These are phyloP conservation scores for Pythium phragmitis DNA, from an alignment of 352 stramenopile genomes.

Conservation along the genomic window DNA sequence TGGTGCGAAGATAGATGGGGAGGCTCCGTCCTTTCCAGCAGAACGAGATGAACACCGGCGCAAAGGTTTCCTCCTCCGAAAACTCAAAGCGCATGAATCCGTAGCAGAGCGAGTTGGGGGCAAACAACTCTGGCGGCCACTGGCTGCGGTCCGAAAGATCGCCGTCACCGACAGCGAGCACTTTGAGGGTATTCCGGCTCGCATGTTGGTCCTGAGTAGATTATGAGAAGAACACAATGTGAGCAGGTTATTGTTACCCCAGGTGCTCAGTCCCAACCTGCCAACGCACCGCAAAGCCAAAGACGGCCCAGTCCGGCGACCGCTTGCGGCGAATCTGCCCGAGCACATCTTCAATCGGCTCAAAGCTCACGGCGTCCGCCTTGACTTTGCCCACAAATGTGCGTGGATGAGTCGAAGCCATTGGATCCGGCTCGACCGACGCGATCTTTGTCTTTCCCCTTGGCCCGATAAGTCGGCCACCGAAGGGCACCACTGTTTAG, in stretches of 20 bases:
- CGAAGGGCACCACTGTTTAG: too few species aligned
- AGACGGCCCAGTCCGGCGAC: constrained; percentile 69
- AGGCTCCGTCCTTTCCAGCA: constrained; percentile 89
- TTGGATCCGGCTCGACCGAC: neutral
- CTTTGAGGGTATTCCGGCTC: constrained; percentile 79
- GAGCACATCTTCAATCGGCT: constrained; percentile 72
- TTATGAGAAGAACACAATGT: neutral
- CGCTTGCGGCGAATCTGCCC: constrained; percentile 64
- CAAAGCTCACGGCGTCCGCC: constrained; percentile 74
- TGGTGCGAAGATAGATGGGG: constrained; percentile 82
- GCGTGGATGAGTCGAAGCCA: constrained; percentile 36
- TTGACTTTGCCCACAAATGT: constrained; percentile 86
- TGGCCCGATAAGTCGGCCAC: too few species aligned
- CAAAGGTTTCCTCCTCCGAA: constrained; percentile 57
- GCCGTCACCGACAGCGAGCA: constrained; percentile 61
- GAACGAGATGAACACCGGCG: constrained; percentile 78
- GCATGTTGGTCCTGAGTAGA: constrained; percentile 60
- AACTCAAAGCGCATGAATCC: constrained; percentile 62
- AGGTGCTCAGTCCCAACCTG: neutral
- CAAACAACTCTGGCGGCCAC: constrained; percentile 80
- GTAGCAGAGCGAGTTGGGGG: constrained; percentile 78
- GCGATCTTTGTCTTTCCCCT: neutral
- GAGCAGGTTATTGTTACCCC: neutral
- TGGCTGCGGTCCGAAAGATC: constrained; percentile 66
- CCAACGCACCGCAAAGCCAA: constrained; percentile 66